phyloP scores from a whole-genome alignment of 176 grass and related monocot species.

The Rhynchospora pubera region DNA sequence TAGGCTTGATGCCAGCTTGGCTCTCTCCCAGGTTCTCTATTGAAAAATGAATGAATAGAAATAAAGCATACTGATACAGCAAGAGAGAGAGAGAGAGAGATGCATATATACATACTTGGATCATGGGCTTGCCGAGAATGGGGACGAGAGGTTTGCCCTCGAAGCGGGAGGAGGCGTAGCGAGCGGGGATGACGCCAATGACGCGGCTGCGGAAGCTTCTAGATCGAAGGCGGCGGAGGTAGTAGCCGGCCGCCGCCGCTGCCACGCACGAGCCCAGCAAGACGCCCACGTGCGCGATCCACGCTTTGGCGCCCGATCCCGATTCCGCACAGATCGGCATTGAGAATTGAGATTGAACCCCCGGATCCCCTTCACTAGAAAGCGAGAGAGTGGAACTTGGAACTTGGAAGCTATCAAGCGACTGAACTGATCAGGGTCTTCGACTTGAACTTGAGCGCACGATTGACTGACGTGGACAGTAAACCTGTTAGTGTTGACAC shows the following conservation, averaged over 20 bases:
- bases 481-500: too few relatives aligned
- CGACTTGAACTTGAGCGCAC: too few relatives aligned
- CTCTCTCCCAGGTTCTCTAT: conserved; percentile 98
- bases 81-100: not conserved
- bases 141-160: conserved; percentile 71
- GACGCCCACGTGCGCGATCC: conserved; percentile 40
- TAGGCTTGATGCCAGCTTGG: conserved; percentile 66
- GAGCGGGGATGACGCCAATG: conserved; percentile 78
- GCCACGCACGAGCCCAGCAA: conserved; percentile 37
- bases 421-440: too few relatives aligned
- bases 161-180: conserved; percentile 86
- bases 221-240: conserved; percentile 25
- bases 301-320: conserved; percentile 18
- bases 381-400: too few relatives aligned
- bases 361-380: too few relatives aligned
- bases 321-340: conserved; percentile 66
- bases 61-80: not conserved
- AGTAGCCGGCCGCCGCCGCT: conserved; percentile 25
- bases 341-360: not conserved
- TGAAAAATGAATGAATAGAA: not conserved
- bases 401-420: too few relatives aligned
- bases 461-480: too few relatives aligned
- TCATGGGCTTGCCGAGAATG: conserved; percentile 90
- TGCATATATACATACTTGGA: conserved; percentile 30
- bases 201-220: conserved; percentile 51